Evolutionary conservation across 352 stramenopile species (phyloP).

Genomic region (Nothophytophthora sp.): DNA sequence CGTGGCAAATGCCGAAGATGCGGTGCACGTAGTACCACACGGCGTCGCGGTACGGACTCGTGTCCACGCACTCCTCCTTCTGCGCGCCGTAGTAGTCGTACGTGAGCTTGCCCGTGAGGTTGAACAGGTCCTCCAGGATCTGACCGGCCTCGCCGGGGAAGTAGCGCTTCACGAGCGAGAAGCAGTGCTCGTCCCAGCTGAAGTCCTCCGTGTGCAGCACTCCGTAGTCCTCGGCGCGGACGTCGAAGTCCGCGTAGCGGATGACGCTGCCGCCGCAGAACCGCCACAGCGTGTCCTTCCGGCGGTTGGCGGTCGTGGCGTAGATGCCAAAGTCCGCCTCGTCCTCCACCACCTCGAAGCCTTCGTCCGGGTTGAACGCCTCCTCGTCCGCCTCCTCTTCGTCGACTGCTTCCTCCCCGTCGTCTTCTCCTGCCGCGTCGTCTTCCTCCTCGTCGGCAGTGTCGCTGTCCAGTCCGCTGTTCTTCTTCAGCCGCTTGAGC

Average conservation of each 20-base stretch:
- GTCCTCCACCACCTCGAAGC: conserved; percentile 62
- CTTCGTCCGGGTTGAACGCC: conserved; percentile 26
- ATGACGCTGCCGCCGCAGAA: conserved; percentile 84
- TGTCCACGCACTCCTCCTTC: conserved; percentile 70
- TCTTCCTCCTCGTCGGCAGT: conserved; percentile 60
- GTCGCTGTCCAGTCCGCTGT: conserved; percentile 53
- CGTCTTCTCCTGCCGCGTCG: conserved; percentile 34
- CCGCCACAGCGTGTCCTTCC: conserved; percentile 75
- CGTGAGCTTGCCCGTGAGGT: conserved; percentile 83
- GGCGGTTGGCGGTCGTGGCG: conserved; percentile 21
- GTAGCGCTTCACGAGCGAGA: conserved; percentile 85
- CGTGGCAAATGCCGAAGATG: conserved; percentile 89
- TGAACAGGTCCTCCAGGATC: conserved; percentile 88
- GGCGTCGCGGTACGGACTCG: conserved; percentile 75
- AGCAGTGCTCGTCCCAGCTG: conserved; percentile 89
- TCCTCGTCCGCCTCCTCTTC: conserved; percentile 29
- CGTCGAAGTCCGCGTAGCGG: conserved; percentile 86
- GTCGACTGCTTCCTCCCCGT: conserved; percentile 20
- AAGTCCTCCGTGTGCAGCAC: conserved; percentile 90
- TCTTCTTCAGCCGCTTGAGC: conserved; percentile 66
- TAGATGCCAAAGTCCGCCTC: conserved; percentile 48
- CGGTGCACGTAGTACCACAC: conserved; percentile 90
- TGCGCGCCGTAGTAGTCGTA: conserved; percentile 75
- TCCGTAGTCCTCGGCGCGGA: conserved; percentile 76
- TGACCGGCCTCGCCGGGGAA: conserved; percentile 79